Percentiles rank a stretch among this genome's conserved stretches.
phyloP scores from a whole-genome alignment of 129 eudicot genomes.

The Saussurea involucrata region DNA sequence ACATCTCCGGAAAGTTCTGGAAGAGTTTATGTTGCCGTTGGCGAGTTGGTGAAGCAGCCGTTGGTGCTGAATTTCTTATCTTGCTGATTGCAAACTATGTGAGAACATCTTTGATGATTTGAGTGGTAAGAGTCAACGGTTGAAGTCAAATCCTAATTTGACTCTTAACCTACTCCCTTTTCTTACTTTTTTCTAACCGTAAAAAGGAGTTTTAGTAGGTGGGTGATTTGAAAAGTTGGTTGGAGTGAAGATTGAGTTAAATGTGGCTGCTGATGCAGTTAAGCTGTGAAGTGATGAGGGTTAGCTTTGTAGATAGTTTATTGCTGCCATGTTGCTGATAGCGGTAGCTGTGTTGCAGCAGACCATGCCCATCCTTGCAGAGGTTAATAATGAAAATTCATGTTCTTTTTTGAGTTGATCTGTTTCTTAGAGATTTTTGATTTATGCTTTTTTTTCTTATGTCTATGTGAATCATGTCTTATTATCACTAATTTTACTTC shows the following conservation, averaged over 20 bases:
- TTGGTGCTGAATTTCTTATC: not conserved
- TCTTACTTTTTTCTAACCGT: not conserved
- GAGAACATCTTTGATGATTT: not conserved
- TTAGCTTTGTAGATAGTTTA: not conserved
- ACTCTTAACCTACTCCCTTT: not conserved
- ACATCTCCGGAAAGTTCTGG: not conserved
- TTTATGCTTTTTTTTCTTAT: not conserved
- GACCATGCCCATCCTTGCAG: not conserved
- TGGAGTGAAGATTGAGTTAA: not conserved
- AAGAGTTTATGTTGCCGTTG: not conserved
- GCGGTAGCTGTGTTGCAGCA: not conserved
- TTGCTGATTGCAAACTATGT: not conserved
- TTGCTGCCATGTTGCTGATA: not conserved
- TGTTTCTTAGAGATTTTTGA: not conserved
- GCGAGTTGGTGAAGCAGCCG: not conserved
- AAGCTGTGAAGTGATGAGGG: not conserved
- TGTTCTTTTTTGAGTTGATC: not conserved
- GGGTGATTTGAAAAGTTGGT: not conserved
- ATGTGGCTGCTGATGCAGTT: slow-evolving; percentile 5
- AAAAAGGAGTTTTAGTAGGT: slow-evolving; percentile 1
- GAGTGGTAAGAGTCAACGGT: not conserved
- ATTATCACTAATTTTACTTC: not conserved
- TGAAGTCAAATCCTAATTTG: not conserved
- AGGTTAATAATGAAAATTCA: not conserved
- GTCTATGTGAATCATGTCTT: not conserved